Evolutionary conservation across 768 basidiomycete genomes (phyloP), one percentile per base, ranked within the genome.

Genomic region (Tylopilus balloui): DNA sequence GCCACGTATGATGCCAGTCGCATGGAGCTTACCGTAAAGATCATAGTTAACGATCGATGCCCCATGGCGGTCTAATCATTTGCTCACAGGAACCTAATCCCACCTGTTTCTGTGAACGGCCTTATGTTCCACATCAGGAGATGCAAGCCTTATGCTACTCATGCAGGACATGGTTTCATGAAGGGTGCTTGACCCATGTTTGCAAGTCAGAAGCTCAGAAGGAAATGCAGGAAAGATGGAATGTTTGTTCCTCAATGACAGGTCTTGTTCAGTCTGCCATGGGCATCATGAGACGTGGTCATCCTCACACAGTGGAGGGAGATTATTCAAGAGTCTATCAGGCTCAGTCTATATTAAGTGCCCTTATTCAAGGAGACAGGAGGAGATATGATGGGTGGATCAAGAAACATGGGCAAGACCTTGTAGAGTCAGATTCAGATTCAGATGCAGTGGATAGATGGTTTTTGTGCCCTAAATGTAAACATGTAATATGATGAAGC

Each of bases 271-370:
- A 7, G 3, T 47, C 36, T 32, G 35, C 51, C 1, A 43, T 42
- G 45, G 28, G 41, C 32, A 1, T 1, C 0, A 52, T 52, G 29
- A 52, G 45, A 32, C 28, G 29, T 29, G 41, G 51, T 10, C 6
- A 37, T 3, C 41, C 23, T 38, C 10, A 52, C 24, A 24, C 0
- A 0, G 29, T 48, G 0, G 36, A 52, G 29, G 45, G 45, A n/a
- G 23, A 43, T 25, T 47, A 47, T 34, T 15, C 24, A 4, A 42
- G 4, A n/a, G 45, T 47, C 1, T 52, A 52, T 17, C 45, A 52
- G 29, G 51, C 51, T 31, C 51, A 52, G 36, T 47, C 41, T 8
- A 47, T 47, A 48, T 27, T 52, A 17, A 47, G 2, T 32, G 51
- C 51, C 13, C 34, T 52, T 3, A 23, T 34, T 3, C 11, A 5